These are phyloP conservation scores for Flaveria trinervia DNA, from an alignment of 129 eudicot species.

Conservation along the genomic window DNA sequence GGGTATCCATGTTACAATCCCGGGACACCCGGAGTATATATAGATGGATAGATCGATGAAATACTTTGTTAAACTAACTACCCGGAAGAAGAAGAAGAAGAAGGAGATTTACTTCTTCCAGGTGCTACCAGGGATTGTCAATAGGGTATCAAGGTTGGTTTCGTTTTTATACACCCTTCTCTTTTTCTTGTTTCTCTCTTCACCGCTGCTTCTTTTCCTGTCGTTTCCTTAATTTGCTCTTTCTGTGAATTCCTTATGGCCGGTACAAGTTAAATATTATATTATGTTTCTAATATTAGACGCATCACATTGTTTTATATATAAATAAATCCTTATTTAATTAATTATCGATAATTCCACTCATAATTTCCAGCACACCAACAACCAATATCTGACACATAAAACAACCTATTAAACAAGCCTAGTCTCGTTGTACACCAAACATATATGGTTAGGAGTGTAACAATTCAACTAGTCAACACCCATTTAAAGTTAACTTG, in stretches of 20 bases:
- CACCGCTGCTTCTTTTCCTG: slow-evolving; percentile 21
- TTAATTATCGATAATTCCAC: too few species aligned
- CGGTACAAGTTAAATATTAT: not conserved
- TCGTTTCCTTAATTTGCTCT: slow-evolving; percentile 36
- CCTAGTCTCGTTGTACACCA: too few species aligned
- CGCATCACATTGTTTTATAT: not conserved
- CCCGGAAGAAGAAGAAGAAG: slow-evolving; percentile 41
- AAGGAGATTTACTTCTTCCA: slow-evolving; percentile 34
- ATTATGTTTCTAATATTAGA: not conserved
- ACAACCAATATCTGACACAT: too few species aligned
- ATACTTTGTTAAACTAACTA: not conserved
- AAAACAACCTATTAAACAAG: too few species aligned
- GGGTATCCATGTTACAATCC: slow-evolving; percentile 44
- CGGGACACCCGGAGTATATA: slow-evolving; percentile 41
- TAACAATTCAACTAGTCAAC: too few species aligned
- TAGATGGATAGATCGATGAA: not conserved
- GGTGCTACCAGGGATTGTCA: slow-evolving; percentile 47
- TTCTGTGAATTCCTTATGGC: not conserved
- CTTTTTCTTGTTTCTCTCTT: slow-evolving; percentile 30
- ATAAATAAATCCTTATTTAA: not conserved
- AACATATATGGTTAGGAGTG: too few species aligned
- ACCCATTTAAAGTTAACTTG: too few species aligned
- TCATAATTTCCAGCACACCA: too few species aligned
- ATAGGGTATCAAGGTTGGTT: slow-evolving; percentile 9
- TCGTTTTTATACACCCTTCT: slow-evolving; percentile 23